Conservation (phyloP, 208 protist genomes). For the Angomonas desouzai region DNA sequence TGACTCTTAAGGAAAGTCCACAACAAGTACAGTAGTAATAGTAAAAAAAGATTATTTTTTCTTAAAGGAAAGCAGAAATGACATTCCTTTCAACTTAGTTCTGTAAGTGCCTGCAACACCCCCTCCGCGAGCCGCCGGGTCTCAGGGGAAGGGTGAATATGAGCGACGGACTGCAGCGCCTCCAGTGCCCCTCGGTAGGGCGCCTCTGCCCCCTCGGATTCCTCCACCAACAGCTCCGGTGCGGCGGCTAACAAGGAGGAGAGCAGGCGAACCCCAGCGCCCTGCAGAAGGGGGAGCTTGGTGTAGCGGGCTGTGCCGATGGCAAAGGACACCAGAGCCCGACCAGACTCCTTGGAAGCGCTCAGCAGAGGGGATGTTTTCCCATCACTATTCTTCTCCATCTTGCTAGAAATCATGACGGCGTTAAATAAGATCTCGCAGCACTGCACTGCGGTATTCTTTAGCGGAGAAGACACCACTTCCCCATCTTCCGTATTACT, state of each 20-base stretch:
- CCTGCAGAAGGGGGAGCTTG: slow-evolving; percentile 44
- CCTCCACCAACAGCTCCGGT: slow-evolving; percentile 44
- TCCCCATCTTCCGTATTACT: neutral
- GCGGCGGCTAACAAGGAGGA: slow-evolving; percentile 59
- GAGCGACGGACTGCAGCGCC: slow-evolving; percentile 38
- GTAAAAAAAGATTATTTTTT: too few relatives aligned
- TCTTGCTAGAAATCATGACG: slow-evolving; percentile 29
- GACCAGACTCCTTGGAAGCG: slow-evolving; percentile 26
- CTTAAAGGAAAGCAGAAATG: slow-evolving; percentile 7
- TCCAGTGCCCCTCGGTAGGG: slow-evolving; percentile 20
- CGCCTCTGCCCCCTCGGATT: too few relatives aligned
- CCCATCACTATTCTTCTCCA: neutral
- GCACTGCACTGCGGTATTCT: slow-evolving; percentile 43
- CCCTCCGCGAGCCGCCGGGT: slow-evolving; percentile 57
- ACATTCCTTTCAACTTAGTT: neutral
- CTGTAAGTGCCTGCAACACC: slow-evolving; percentile 25
- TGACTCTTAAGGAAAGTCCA: too few relatives aligned
- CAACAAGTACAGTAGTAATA: too few relatives aligned
- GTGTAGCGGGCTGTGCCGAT: slow-evolving; percentile 56
- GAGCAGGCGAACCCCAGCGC: slow-evolving; percentile 60
- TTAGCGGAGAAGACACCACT: neutral
- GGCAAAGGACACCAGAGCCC: slow-evolving; percentile 56
- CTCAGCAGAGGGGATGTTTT: slow-evolving; percentile 10
- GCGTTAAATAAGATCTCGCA: slow-evolving; percentile 50
- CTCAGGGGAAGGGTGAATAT: slow-evolving; percentile 41